Evolutionary conservation across 495 filamentous ascomycete genomes (phyloP).

Genomic region (Cairneyella variabilis): DNA sequence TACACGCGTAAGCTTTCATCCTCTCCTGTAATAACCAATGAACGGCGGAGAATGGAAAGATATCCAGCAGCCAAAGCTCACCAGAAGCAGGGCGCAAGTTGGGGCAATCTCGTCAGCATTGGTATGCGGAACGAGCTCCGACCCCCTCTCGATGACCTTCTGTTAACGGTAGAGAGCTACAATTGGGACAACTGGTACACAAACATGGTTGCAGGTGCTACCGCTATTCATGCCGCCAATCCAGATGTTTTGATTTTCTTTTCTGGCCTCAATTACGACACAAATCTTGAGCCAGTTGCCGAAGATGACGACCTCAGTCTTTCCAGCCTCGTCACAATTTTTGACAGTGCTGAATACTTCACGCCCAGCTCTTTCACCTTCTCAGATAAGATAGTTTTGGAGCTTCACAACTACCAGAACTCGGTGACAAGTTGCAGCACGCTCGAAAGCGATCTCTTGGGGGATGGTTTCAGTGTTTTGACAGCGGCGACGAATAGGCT

Average conservation of each 20-base stretch:
- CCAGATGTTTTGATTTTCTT: slow-evolving; percentile 57
- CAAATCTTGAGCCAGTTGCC: slow-evolving; percentile 43
- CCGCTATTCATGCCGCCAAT: slow-evolving; percentile 49
- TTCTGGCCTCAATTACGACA: slow-evolving; percentile 58
- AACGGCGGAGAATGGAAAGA: too few species aligned
- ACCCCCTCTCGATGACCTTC: slow-evolving; percentile 30
- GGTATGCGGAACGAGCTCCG: slow-evolving; percentile 60
- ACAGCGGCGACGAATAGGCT: slow-evolving; percentile 27
- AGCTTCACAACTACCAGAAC: slow-evolving; percentile 42
- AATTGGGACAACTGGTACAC: slow-evolving; percentile 45
- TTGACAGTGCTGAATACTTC: slow-evolving; percentile 28
- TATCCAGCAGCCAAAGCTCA: neutral
- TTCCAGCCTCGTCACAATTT: too few species aligned
- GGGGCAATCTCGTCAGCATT: slow-evolving; percentile 37
- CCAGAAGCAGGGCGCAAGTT: neutral
- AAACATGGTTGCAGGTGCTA: slow-evolving; percentile 46
- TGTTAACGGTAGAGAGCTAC: slow-evolving; percentile 3
- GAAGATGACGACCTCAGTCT: slow-evolving; percentile 25
- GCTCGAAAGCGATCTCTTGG: slow-evolving; percentile 29
- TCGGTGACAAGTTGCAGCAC: slow-evolving; percentile 29
- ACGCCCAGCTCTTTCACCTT: slow-evolving; percentile 29
- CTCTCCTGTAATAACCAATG: too few species aligned
- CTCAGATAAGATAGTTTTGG: slow-evolving; percentile 38
- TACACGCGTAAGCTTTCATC: slow-evolving; percentile 40
- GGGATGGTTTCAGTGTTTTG: slow-evolving; percentile 33